Evolutionary conservation across 768 basidiomycete species (phyloP).

Genomic region (Lactifluus pinguis): DNA sequence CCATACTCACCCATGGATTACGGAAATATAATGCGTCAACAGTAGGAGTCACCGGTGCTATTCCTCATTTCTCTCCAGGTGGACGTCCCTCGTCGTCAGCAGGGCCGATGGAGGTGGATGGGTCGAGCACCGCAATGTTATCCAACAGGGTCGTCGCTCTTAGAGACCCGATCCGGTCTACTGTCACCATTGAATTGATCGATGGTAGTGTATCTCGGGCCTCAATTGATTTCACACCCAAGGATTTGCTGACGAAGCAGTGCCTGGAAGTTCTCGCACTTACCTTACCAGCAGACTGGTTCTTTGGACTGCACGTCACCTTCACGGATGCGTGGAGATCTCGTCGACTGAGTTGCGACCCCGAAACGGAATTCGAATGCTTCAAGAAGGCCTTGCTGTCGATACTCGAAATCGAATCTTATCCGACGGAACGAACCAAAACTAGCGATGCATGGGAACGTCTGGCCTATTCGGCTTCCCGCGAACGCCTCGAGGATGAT

Average conservation of each 20-base stretch:
- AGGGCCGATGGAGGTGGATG: slow-evolving; percentile 12
- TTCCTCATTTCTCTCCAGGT: not conserved
- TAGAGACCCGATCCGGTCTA: slow-evolving; percentile 40
- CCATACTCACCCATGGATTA: slow-evolving; percentile 54
- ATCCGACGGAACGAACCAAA: not conserved
- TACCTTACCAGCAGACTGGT: slow-evolving; percentile 45
- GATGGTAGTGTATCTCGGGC: slow-evolving; percentile 40
- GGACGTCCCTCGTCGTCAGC: not conserved
- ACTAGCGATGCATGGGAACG: slow-evolving; percentile 36
- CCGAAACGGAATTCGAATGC: slow-evolving; percentile 47
- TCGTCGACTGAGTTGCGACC: slow-evolving; percentile 33
- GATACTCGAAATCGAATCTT: slow-evolving; percentile 33
- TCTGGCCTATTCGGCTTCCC: slow-evolving; percentile 37
- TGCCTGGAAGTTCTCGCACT: slow-evolving; percentile 57
- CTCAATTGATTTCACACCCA: slow-evolving; percentile 47
- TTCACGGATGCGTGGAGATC: slow-evolving; percentile 54
- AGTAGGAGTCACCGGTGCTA: not conserved
- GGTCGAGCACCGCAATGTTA: not conserved
- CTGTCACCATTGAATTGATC: slow-evolving; percentile 43
- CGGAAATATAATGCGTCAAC: slow-evolving; percentile 26
- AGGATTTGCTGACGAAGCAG: slow-evolving; percentile 45
- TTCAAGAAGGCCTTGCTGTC: slow-evolving; percentile 44
- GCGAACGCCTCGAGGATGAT: slow-evolving; percentile 49
- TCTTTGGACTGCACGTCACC: slow-evolving; percentile 44
- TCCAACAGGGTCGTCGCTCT: slow-evolving; percentile 34